These are phyloP conservation scores for Entoloma clypeatum DNA, from an alignment of 1,284 basidiomycete genomes.

Conservation along the genomic window DNA sequence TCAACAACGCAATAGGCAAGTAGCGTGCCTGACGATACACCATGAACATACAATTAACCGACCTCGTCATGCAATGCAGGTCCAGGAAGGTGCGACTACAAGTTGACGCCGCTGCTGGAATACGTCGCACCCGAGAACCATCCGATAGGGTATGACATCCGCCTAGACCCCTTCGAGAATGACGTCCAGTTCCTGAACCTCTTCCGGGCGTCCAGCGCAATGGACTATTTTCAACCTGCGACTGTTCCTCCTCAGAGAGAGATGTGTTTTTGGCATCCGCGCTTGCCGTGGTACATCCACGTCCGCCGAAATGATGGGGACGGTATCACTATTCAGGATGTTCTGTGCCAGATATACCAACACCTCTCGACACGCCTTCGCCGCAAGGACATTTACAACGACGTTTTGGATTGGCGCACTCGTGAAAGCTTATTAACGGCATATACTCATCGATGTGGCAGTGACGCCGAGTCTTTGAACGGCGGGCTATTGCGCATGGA, in stretches of 20 bases:
- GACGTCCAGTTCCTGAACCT: slow-evolving; percentile 41
- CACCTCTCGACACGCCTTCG: slow-evolving; percentile 27
- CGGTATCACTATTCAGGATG: slow-evolving; percentile 54
- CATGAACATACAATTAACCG: not conserved
- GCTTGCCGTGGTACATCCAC: slow-evolving; percentile 58
- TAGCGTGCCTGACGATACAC: not conserved
- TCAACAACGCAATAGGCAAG: slow-evolving; percentile 6
- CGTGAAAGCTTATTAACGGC: slow-evolving; percentile 26
- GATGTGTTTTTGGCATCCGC: slow-evolving; percentile 48
- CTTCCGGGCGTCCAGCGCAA: slow-evolving; percentile 27
- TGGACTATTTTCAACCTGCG: slow-evolving; percentile 42
- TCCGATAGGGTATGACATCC: slow-evolving; percentile 22
- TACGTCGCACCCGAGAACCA: slow-evolving; percentile 10
- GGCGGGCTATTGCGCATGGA: slow-evolving; percentile 38
- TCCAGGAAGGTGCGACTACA: slow-evolving; percentile 4
- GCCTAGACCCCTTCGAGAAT: slow-evolving; percentile 24
- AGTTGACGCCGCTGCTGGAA: slow-evolving; percentile 14
- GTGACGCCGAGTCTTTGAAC: slow-evolving; percentile 17
- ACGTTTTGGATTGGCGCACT: slow-evolving; percentile 26
- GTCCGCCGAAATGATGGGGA: slow-evolving; percentile 40
- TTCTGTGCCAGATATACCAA: slow-evolving; percentile 37
- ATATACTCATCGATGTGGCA: slow-evolving; percentile 26
- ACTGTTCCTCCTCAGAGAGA: slow-evolving; percentile 41
- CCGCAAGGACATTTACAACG: slow-evolving; percentile 33
- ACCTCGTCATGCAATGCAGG: not conserved